Evolutionary conservation across 2,329 filamentous ascomycete genomes (phyloP).

Genomic region (Penicillium sp.): DNA sequence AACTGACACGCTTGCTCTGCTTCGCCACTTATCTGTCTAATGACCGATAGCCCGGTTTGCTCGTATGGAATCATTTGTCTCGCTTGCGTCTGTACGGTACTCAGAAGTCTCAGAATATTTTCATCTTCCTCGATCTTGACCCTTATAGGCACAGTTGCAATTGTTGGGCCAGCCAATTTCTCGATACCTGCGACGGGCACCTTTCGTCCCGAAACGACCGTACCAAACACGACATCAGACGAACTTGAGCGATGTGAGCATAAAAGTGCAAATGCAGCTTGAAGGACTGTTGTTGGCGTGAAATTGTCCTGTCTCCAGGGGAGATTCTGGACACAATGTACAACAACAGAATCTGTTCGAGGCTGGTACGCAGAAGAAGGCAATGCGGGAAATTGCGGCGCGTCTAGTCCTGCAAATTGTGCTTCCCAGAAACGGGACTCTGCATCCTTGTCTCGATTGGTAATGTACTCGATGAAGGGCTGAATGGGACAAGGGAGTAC

Average conservation of each 20-base stretch:
- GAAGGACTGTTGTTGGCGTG: conserved; percentile 18
- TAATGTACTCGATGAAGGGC: conserved; percentile 5
- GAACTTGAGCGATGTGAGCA: conserved; percentile 10
- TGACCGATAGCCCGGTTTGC: conserved; percentile 48
- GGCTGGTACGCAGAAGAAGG: conserved; percentile 8
- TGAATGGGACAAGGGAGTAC: background rate
- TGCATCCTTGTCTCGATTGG: background rate
- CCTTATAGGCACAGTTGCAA: conserved; percentile 21
- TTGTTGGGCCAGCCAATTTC: conserved; percentile 30
- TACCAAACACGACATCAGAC: conserved; percentile 26
- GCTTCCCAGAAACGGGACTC: background rate
- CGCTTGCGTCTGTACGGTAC: conserved; percentile 33
- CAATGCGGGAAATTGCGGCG: conserved; percentile 5
- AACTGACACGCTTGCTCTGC: conserved; percentile 36
- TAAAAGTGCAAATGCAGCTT: conserved; percentile 25
- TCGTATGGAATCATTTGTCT: conserved; percentile 56
- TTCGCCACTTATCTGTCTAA: conserved; percentile 48
- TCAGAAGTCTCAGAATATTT: conserved; percentile 25
- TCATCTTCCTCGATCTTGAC: conserved; percentile 39
- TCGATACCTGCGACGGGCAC: conserved; percentile 33
- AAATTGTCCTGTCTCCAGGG: background rate
- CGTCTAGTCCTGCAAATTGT: background rate
- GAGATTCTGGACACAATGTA: background rate
- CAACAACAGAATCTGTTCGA: conserved; percentile 2
- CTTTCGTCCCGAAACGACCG: conserved; percentile 28